A percentile compares a stretch with the other conserved stretches of the same genome.
Conservation (phyloP, 1,284 basidiomycete genomes). For the Prillingera fragicola region DNA sequence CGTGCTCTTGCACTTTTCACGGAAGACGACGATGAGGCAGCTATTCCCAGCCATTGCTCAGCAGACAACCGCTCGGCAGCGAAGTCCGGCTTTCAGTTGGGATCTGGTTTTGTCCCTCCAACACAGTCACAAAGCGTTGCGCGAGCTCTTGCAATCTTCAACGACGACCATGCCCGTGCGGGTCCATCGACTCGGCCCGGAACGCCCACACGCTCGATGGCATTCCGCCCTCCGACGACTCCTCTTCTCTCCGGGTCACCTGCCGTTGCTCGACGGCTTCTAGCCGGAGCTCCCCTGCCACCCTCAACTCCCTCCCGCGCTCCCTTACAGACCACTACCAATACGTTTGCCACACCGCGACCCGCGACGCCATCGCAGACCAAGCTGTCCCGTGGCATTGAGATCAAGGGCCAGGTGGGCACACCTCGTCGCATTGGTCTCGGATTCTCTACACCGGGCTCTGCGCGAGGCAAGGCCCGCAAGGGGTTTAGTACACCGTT, state of each 20-base stretch:
- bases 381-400: constrained; percentile 17
- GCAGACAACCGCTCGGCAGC: no score
- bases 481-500: constrained; percentile 44
- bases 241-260: background rate
- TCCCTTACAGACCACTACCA: constrained; percentile 25
- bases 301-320: constrained; percentile 21
- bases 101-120: background rate
- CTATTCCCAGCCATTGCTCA: background rate
- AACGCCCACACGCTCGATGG: background rate
- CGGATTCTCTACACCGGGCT: constrained; percentile 30
- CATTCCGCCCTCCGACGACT: background rate
- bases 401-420: constrained; percentile 28
- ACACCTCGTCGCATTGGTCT: constrained; percentile 39
- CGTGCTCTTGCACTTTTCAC: constrained; percentile 13
- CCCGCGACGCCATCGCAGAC: constrained; percentile 7
- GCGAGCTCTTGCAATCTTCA: constrained; percentile 2
- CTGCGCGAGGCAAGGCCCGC: constrained; percentile 3
- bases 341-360: constrained; percentile 18
- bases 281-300: background rate
- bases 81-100: background rate
- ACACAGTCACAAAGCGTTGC: background rate
- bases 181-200: constrained; percentile 1
- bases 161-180: constrained; percentile 1
- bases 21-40: constrained; percentile 2
- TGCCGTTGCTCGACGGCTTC: background rate